Conservation (phyloP, 2,329 filamentous ascomycete genomes). For the Aspergillus novoparasiticus region DNA sequence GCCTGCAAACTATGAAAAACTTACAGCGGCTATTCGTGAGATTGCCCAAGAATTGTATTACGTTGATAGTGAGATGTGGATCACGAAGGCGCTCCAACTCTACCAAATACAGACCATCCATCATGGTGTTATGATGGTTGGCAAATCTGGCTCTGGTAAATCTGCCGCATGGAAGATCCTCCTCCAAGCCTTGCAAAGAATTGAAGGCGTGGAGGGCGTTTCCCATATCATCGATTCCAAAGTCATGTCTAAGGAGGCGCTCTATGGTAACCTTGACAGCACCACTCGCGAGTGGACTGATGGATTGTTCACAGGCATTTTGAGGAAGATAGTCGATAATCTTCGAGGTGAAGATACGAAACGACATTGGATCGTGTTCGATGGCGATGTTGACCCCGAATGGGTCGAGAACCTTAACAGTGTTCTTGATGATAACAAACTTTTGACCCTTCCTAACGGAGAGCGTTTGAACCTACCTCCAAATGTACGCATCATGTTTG, state of each 20-base stretch:
- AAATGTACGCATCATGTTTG: conserved; percentile 99
- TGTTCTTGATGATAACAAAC: conserved; percentile 98
- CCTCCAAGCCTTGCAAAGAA: conserved; percentile 84
- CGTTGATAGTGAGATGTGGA: conserved; percentile 91
- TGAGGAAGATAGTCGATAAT: conserved; percentile 98
- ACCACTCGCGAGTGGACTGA: conserved; percentile 99
- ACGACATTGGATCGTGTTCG: conserved; percentile 98
- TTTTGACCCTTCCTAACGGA: conserved; percentile 94
- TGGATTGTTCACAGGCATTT: conserved; percentile 93
- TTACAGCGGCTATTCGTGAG: conserved; percentile 78
- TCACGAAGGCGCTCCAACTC: conserved; percentile 94
- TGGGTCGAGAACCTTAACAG: conserved; percentile 99
- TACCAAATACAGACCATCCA: conserved; percentile 98
- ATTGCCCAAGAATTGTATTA: conserved; percentile 84
- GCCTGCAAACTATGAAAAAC: conserved; percentile 77
- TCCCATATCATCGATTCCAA: conserved; percentile 98
- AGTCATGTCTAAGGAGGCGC: conserved; percentile 98
- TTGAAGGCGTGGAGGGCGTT: conserved; percentile 90
- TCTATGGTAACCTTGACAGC: conserved; percentile 94
- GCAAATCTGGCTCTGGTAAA: conserved; percentile 95
- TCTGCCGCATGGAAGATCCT: conserved; percentile 93
- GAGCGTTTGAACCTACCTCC: conserved; percentile 92
- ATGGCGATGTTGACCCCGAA: conserved; percentile 97
- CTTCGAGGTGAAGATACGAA: conserved; percentile 95
- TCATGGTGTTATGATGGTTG: conserved; percentile 99